These are phyloP conservation scores for Ramalina intermedia DNA, from an alignment of 495 filamentous ascomycete species.

Conservation along the genomic window DNA sequence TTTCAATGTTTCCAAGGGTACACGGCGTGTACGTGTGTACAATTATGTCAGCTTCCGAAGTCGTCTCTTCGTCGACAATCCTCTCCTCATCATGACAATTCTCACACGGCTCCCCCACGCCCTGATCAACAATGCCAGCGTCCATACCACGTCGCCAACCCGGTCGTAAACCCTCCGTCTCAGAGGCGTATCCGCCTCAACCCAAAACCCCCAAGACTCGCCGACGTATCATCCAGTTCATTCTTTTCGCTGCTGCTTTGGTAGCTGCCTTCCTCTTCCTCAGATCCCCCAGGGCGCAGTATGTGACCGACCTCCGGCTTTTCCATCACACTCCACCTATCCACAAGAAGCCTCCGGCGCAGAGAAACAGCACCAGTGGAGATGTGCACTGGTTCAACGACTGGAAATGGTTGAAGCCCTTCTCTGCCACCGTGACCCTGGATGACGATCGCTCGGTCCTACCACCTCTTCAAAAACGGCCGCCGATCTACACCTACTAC, in stretches of 20 bases:
- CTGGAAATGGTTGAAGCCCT: conserved; percentile 80
- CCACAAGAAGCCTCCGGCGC: conserved; percentile 51
- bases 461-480: conserved; percentile 56
- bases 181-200: conserved; percentile 4
- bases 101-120: no score
- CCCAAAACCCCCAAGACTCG: background rate
- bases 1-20: no score
- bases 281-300: conserved; percentile 17
- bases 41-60: no score
- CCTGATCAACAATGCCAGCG: no score
- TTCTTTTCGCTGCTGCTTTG: conserved; percentile 24
- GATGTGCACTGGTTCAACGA: conserved; percentile 75
- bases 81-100: no score
- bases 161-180: conserved; percentile 6
- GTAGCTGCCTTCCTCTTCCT: conserved; percentile 33
- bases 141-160: no score
- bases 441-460: conserved; percentile 81
- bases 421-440: conserved; percentile 70
- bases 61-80: no score
- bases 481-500: conserved; percentile 87
- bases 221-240: background rate
- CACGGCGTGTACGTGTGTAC: no score
- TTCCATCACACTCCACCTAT: conserved; percentile 48
- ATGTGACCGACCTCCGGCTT: conserved; percentile 13
- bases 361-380: conserved; percentile 64